These are phyloP conservation scores for Pleurotus ostreatus DNA, from an alignment of 768 basidiomycete species.

Conservation along the genomic window DNA sequence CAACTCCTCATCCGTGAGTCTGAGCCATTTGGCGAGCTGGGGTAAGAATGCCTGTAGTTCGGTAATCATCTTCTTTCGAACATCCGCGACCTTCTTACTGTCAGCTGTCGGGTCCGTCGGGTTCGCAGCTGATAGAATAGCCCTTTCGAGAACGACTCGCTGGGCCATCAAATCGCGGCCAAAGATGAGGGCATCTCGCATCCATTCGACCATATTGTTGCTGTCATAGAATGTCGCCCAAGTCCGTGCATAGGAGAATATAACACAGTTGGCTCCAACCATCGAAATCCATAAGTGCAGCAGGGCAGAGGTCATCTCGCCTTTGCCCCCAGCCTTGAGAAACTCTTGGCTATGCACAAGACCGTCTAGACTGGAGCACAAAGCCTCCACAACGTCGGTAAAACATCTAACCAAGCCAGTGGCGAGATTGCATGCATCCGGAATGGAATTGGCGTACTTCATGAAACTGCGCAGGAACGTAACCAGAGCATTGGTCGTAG, in stretches of 20 bases:
- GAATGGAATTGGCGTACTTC: conserved; percentile 53
- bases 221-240: conserved; percentile 84
- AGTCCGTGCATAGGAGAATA: conserved; percentile 77
- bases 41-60: conserved; percentile 76
- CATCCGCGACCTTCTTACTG: conserved; percentile 45
- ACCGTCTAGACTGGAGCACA: conserved; percentile 72
- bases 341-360: conserved; percentile 57
- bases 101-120: conserved; percentile 28
- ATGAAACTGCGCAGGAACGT: conserved; percentile 66
- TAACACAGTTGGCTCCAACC: conserved; percentile 73
- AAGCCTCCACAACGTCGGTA: conserved; percentile 86
- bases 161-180: conserved; percentile 82
- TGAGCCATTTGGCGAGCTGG: conserved; percentile 82
- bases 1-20: conserved; percentile 89
- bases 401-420: conserved; percentile 89
- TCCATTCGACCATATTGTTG: conserved; percentile 91
- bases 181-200: conserved; percentile 96
- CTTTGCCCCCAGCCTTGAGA: conserved; percentile 37
- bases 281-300: conserved; percentile 79
- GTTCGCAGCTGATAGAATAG: conserved; percentile 21
- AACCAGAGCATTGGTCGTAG: conserved; percentile 67
- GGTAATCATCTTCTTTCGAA: conserved; percentile 72
- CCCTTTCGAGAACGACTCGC: conserved; percentile 74
- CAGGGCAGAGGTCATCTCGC: conserved; percentile 46
- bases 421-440: conserved; percentile 88